Conservation (phyloP, 192 early-diverging fungal genomes). For the Jimgerdemannia flammicorona region DNA sequence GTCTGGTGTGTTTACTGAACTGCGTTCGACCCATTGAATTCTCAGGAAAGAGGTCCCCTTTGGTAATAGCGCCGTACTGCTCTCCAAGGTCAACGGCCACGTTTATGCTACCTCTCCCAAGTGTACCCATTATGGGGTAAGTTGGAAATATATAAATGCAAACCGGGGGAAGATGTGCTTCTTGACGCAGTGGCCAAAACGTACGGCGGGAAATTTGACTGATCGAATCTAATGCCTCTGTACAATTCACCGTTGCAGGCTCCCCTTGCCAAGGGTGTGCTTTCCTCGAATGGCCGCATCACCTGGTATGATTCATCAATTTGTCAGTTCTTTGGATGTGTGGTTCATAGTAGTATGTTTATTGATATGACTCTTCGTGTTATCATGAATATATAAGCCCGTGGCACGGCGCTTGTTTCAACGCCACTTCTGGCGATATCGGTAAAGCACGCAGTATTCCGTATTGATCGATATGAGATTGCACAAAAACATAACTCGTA, state of each 20-base stretch:
- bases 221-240: background rate
- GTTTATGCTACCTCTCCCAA: conserved; percentile 25
- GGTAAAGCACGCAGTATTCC: conserved; percentile 9
- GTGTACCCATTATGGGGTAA: conserved; percentile 33
- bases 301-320: conserved; percentile 19
- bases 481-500: background rate
- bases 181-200: background rate
- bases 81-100: conserved; percentile 16
- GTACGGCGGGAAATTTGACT: background rate
- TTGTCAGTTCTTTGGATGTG: background rate
- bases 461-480: background rate
- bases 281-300: conserved; percentile 28
- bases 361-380: background rate
- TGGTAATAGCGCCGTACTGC: conserved; percentile 8
- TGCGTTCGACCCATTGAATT: background rate
- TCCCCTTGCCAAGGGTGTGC: conserved; percentile 8
- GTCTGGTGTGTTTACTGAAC: conserved; percentile 12
- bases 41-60: conserved; percentile 26
- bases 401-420: conserved; percentile 40
- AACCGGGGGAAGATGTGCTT: background rate
- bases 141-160: background rate
- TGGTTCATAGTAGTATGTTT: background rate
- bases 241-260: conserved; percentile 3
- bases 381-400: conserved; percentile 11
- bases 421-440: conserved; percentile 32